phyloP scores from a whole-genome alignment of 2,329 filamentous ascomycete species.

The Aspergillus fijiensis region DNA sequence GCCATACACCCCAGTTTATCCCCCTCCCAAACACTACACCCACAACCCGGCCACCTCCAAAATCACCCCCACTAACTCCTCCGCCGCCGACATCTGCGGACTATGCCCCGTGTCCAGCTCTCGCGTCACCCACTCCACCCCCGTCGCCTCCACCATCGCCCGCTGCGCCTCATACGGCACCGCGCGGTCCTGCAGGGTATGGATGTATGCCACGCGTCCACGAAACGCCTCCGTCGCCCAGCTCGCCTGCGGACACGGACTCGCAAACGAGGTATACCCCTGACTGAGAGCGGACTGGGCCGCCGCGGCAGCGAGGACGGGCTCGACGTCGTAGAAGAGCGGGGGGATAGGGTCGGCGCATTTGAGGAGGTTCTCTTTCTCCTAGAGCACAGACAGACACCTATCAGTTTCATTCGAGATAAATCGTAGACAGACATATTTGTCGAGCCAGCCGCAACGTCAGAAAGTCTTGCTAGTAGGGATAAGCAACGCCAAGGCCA shows the following conservation, averaged over 20 bases:
- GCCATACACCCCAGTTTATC: no score
- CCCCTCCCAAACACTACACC: not conserved
- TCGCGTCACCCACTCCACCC: not conserved
- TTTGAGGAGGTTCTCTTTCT: not conserved
- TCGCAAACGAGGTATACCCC: not conserved
- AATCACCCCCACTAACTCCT: slow-evolving; percentile 1
- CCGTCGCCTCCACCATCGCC: slow-evolving; percentile 3
- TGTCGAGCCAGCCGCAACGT: no score
- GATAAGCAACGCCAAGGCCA: no score
- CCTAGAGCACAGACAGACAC: not conserved
- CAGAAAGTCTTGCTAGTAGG: no score
- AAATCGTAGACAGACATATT: no score
- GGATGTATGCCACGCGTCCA: not conserved
- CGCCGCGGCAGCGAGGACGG: not conserved
- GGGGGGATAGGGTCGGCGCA: not conserved
- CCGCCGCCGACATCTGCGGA: slow-evolving; percentile 3
- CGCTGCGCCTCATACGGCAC: slow-evolving; percentile 3
- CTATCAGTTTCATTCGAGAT: no score
- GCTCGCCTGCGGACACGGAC: not conserved
- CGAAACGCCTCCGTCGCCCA: not conserved
- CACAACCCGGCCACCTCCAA: not conserved
- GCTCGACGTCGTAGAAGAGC: not conserved
- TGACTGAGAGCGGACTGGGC: not conserved
- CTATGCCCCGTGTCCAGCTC: slow-evolving; percentile 4
- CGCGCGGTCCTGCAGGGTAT: not conserved